Conservation (phyloP, 176 grass and related monocot genomes). For the Oryza nivara region DNA sequence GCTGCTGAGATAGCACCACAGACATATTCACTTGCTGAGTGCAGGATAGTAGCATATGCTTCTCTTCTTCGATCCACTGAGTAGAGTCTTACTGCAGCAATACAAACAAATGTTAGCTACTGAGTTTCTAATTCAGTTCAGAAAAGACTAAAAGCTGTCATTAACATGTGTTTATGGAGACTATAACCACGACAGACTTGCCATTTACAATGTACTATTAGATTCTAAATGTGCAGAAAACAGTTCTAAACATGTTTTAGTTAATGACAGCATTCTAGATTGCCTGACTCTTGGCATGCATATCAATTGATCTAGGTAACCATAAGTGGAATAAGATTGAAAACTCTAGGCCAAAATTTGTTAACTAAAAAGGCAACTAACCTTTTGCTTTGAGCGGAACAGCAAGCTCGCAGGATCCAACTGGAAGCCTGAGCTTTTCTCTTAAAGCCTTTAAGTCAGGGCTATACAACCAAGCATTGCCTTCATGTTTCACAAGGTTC, state of each 20-base stretch:
- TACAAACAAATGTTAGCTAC: conserved; percentile 33
- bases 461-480: conserved; percentile 74
- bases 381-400: conserved; percentile 86
- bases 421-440: conserved; percentile 83
- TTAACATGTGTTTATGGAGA: not conserved
- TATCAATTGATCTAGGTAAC: not conserved
- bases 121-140: not conserved
- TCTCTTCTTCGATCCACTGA: conserved; percentile 66
- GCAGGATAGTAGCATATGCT: conserved; percentile 88
- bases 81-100: conserved; percentile 67
- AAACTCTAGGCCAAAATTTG: not conserved
- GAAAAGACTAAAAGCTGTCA: not conserved
- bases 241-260: not conserved
- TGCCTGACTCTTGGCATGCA: conserved; percentile 20
- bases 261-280: not conserved
- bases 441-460: conserved; percentile 66
- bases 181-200: not conserved
- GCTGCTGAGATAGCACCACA: conserved; percentile 87
- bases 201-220: conserved; percentile 16
- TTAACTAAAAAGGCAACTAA: conserved; percentile 36
- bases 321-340: not conserved
- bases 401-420: conserved; percentile 88
- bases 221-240: conserved; percentile 2
- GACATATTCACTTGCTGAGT: conserved; percentile 82
- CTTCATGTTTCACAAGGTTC: conserved; percentile 76